Base-by-base conservation (phyloP, 2,329 filamentous ascomycete genomes). In the Pestalotiopsis sp. region DNA sequence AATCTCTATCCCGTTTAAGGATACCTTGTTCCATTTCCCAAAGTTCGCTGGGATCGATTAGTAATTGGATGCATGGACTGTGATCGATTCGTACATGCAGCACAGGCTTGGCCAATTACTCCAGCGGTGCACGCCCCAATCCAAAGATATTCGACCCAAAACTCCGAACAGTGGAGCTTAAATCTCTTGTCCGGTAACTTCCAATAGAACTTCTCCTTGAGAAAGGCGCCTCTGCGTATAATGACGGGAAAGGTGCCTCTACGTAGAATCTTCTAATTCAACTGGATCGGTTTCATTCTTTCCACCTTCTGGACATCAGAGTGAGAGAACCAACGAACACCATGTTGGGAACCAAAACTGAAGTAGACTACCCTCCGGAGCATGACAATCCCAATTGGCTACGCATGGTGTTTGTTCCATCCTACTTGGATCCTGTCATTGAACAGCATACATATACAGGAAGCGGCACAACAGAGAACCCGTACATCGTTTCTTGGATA, bases 401-500 rank as follows among this genome's bases (percentile, higher is more conserved):
- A 45, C 41, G 41, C 13, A 45, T 45, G 41, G 41, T 45, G 14
- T 45, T 45, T 45, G 14, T n/a, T 45, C 3, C 41, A 1, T 45
- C 41, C 4, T 45, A 45, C 6, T 45, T 45, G 41, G 41, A 45
- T 0, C 41, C 41, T 4, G 3, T 1, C 9, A n/a, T 45, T 45
- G 41, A 45, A 45, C 41, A 45, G 41, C 41, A 45, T n/a, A n/a
- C 41, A 7, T 45, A 45, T 4, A 14, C 41, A 45, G 41, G 14
- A 45, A 45, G 41, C 41, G 55, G 55, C 25, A 58, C 55, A 2
- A 2, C n/a, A 58, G 55, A 23, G 1, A 85, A 88, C 66, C 87
- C 87, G 0, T 89, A 82, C 71, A 76, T 80, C 3, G 86, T 89
- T 57, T 79, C 80, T 66, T 89, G 83, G 80, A 84, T 88, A 25